Evolutionary conservation across 768 basidiomycete genomes (phyloP).

Genomic region (Hysterangium stoloniferum): DNA sequence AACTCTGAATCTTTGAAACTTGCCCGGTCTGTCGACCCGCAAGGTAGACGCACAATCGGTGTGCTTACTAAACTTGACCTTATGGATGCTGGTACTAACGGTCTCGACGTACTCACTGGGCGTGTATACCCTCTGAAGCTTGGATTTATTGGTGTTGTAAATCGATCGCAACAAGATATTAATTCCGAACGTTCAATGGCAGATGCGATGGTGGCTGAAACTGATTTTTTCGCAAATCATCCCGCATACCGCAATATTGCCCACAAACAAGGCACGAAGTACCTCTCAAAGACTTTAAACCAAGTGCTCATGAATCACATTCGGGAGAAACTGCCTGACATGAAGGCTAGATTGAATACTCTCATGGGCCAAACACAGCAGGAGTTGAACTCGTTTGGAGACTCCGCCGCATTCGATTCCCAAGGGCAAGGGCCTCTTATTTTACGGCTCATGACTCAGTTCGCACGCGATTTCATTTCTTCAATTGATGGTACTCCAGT

Average conservation of each 20-base stretch:
- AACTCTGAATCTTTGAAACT: conserved; percentile 98
- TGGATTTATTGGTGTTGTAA: conserved; percentile 97
- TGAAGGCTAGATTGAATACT: conserved; percentile 97
- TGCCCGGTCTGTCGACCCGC: conserved; percentile 90
- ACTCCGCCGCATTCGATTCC: conserved; percentile 79
- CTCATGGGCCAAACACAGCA: conserved; percentile 99
- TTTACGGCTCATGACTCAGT: conserved; percentile 96
- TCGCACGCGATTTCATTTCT: conserved; percentile 92
- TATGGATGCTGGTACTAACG: conserved; percentile 99
- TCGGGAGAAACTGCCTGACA: conserved; percentile 96
- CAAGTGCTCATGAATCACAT: conserved; percentile 97
- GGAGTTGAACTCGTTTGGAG: conserved; percentile 94
- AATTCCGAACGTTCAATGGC: conserved; percentile 77
- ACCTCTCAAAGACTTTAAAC: conserved; percentile 87
- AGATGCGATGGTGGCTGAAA: conserved; percentile 78
- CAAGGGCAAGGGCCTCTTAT: conserved; percentile 76
- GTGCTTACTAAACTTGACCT: conserved; percentile 96
- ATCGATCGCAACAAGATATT: conserved; percentile 97
- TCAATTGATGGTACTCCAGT: conserved; percentile 97
- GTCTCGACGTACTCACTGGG: conserved; percentile 90
- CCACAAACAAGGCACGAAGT: conserved; percentile 96
- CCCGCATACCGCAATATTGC: conserved; percentile 91
- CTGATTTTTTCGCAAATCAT: conserved; percentile 87
- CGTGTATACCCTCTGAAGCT: conserved; percentile 97
- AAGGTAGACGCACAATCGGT: conserved; percentile 93